A percentile compares a stretch with the other conserved stretches of the same genome.
phyloP scores from a whole-genome alignment of 208 protist genomes.

The Zelonia costaricensis region DNA sequence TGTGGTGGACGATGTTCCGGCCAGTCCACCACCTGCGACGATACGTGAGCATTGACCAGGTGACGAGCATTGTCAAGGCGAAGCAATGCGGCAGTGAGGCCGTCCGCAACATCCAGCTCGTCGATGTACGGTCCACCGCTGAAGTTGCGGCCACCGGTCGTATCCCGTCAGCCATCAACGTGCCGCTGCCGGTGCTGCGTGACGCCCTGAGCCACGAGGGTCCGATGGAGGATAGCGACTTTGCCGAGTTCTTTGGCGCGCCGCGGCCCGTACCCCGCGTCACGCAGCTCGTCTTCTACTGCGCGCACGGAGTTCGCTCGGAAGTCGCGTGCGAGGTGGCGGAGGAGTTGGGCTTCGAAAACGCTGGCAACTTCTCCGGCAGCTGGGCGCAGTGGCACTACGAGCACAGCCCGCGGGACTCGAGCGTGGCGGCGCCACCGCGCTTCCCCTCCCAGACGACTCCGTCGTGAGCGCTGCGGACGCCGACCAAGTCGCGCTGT shows the following conservation, averaged over 20 bases:
- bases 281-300: constrained; percentile 76
- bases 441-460: no score
- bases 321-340: constrained; percentile 61
- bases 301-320: constrained; percentile 69
- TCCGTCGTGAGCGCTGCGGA: no score
- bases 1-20: constrained; percentile 24
- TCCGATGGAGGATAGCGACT: constrained; percentile 51
- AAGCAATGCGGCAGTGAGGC: constrained; percentile 33
- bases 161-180: constrained; percentile 71
- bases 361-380: constrained; percentile 53
- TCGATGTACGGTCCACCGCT: constrained; percentile 77
- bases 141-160: constrained; percentile 67
- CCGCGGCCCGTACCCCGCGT: constrained; percentile 37
- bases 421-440: neutral
- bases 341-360: constrained; percentile 58
- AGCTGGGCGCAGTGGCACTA: constrained; percentile 69
- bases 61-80: constrained; percentile 55
- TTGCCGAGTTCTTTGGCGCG: constrained; percentile 43
- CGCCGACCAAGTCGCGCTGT: no score
- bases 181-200: constrained; percentile 58
- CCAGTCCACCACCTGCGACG: constrained; percentile 1
- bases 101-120: constrained; percentile 38
- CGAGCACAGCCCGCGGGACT: constrained; percentile 11
- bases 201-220: constrained; percentile 39
- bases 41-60: constrained; percentile 58